Percentiles rank a stretch among this genome's conserved stretches.
phyloP scores from a whole-genome alignment of 2,329 filamentous ascomycete species.

The Alternaria tenuissima region DNA sequence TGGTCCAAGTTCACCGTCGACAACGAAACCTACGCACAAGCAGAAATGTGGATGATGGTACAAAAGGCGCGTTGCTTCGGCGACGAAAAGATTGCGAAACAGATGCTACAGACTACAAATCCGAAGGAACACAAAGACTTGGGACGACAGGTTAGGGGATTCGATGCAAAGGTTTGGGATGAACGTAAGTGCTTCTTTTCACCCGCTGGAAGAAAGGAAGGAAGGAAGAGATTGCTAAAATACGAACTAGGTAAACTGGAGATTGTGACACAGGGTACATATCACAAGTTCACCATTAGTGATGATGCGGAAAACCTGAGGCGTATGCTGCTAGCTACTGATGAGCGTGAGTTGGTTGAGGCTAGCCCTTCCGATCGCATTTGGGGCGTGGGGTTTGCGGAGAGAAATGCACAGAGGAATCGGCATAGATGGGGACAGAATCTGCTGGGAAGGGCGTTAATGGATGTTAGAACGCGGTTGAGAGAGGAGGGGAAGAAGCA shows the following conservation, averaged over 20 bases:
- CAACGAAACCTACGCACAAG: slow-evolving; percentile 47
- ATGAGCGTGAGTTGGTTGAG: slow-evolving; percentile 65
- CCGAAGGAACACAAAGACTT: not conserved
- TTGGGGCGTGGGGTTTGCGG: slow-evolving; percentile 71
- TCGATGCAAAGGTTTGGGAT: not conserved
- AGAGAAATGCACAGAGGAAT: slow-evolving; percentile 58
- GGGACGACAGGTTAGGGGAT: not conserved
- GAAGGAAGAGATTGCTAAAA: not conserved
- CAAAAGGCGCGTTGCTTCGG: slow-evolving; percentile 46
- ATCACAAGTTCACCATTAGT: not conserved
- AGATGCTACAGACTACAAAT: not conserved
- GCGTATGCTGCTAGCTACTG: slow-evolving; percentile 53
- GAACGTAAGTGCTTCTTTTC: not conserved
- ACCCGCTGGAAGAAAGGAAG: not conserved
- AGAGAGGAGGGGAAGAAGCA: slow-evolving; percentile 46
- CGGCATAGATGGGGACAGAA: slow-evolving; percentile 69
- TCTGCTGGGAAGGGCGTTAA: slow-evolving; percentile 69
- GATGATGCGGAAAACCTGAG: not conserved
- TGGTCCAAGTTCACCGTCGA: slow-evolving; percentile 55
- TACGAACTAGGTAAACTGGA: not conserved
- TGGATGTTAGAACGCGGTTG: slow-evolving; percentile 64
- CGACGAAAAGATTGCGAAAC: not conserved
- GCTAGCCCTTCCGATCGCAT: slow-evolving; percentile 64
- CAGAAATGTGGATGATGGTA: slow-evolving; percentile 62
- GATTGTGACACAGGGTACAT: not conserved